phyloP scores from a whole-genome alignment of 2,329 filamentous ascomycete species.

The Diaporthe nobilis region DNA sequence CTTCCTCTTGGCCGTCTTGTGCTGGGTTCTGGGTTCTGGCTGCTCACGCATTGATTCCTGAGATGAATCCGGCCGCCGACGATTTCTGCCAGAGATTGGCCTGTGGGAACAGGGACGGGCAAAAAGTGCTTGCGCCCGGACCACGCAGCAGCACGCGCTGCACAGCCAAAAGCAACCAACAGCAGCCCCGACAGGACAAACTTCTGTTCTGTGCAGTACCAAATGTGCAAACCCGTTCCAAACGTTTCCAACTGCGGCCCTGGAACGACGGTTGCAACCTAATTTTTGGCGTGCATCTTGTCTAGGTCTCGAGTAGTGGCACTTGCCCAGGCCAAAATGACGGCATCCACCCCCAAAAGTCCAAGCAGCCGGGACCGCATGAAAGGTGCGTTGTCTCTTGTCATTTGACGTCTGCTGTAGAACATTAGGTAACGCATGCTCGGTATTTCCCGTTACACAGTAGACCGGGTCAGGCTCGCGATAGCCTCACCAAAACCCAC shows the following conservation, averaged over 20 bases:
- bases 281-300: not conserved
- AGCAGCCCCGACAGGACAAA: not conserved
- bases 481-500: not conserved
- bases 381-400: not conserved
- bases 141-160: not conserved
- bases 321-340: not conserved
- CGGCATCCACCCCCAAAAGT: not conserved
- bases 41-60: conserved; percentile 15
- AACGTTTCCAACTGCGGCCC: conserved; percentile 12
- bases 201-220: not conserved
- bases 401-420: not conserved
- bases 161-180: too few relatives aligned
- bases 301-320: not conserved
- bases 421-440: not conserved
- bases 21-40: conserved; percentile 17
- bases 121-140: conserved; percentile 15
- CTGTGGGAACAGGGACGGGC: not conserved
- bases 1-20: conserved; percentile 2
- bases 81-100: conserved; percentile 18
- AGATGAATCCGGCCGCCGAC: conserved; percentile 18
- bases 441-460: not conserved
- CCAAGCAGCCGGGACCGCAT: conserved; percentile 13
- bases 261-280: conserved; percentile 23
- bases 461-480: not conserved
- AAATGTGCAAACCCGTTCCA: not conserved